Evolutionary conservation across 2,329 filamentous ascomycete species (phyloP).

Genomic region (Hypoxylon sp.): DNA sequence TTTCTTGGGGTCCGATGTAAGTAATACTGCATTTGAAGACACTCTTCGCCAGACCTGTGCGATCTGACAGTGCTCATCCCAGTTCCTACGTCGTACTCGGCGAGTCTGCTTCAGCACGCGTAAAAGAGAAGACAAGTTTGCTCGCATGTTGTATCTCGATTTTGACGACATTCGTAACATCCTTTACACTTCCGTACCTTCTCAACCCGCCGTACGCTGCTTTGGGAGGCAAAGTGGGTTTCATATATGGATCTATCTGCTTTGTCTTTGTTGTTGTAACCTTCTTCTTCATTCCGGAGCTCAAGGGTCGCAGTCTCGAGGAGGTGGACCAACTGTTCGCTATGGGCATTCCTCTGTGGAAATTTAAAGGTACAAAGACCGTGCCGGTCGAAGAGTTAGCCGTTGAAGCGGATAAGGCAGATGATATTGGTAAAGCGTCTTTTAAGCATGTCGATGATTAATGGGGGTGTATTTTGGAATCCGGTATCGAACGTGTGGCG

Average conservation of each 20-base stretch:
- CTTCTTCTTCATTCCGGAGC: neutral
- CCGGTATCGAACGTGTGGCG: no score
- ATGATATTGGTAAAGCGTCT: neutral
- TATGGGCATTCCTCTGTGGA: neutral
- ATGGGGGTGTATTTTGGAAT: neutral
- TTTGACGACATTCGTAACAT: neutral
- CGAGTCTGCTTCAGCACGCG: neutral
- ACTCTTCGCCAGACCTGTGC: neutral
- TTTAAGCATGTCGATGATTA: neutral
- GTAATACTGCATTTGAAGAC: neutral
- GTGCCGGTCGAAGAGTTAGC: neutral
- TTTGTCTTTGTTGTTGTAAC: neutral
- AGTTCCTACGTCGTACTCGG: neutral
- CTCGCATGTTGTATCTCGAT: neutral
- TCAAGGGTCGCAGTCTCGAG: neutral
- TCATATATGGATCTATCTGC: neutral
- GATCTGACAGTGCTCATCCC: neutral
- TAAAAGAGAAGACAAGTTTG: neutral
- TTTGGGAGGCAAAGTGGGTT: neutral
- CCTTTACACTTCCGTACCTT: neutral
- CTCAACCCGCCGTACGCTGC: neutral
- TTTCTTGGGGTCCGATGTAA: slow-evolving; percentile 1
- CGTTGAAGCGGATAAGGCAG: neutral
- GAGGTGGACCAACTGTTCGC: neutral
- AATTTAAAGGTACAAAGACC: neutral